Evolutionary conservation across 345 rosid genomes (phyloP).

Genomic region (Psidium guajava): DNA sequence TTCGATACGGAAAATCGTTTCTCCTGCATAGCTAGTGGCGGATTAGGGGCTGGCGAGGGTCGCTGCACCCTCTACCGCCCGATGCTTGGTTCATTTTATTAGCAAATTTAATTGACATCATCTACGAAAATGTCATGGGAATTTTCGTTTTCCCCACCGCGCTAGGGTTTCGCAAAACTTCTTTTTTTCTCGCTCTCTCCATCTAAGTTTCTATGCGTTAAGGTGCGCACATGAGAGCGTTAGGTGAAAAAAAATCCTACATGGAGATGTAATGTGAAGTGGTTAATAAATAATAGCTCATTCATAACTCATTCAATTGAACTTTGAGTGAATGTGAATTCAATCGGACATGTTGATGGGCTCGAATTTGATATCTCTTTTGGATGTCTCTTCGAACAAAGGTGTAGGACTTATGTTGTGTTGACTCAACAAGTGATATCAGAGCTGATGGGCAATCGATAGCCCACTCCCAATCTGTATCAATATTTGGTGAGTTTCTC

Average conservation of each 20-base stretch:
- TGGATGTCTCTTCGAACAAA: not conserved
- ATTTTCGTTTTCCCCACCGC: not conserved
- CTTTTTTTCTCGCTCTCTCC: not conserved
- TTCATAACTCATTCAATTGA: not conserved
- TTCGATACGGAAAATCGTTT: no score
- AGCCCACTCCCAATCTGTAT: not conserved
- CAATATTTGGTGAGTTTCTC: accelerated
- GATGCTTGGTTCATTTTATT: not conserved
- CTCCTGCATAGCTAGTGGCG: not conserved
- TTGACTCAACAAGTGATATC: no score
- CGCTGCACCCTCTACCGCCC: not conserved
- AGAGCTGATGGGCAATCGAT: accelerated
- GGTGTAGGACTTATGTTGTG: no score
- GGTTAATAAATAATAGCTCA: accelerated
- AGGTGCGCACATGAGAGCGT: not conserved
- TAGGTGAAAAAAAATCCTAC: not conserved
- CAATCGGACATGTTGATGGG: not conserved
- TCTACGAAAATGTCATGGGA: not conserved
- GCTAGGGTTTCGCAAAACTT: not conserved
- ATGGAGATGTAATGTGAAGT: not conserved
- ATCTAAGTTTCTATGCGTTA: accelerated
- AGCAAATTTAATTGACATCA: not conserved
- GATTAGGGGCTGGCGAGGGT: not conserved
- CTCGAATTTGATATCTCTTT: accelerated
- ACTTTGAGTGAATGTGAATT: not conserved